Conservation (phyloP, 371 early-diverging fungal genomes). For the Rozella allomycis region DNA sequence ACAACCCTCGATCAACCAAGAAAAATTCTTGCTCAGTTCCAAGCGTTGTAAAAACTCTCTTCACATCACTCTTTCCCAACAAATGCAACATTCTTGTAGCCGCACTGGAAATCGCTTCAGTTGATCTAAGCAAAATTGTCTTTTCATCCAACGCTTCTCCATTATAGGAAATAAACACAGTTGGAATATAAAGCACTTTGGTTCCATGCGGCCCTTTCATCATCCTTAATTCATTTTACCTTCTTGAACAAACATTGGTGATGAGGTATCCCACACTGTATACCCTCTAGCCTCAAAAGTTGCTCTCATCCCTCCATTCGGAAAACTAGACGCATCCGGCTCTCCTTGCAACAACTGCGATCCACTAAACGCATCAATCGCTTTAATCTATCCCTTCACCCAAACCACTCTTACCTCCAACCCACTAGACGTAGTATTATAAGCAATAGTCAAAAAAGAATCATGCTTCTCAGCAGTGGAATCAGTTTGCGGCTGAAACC, state of each 20-base stretch:
- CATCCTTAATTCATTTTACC: too few species aligned
- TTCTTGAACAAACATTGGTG: constrained; percentile 94
- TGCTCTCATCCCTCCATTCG: constrained; percentile 88
- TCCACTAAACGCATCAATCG: constrained; percentile 86
- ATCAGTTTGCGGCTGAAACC: constrained; percentile 97
- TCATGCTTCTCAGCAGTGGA: constrained; percentile 97
- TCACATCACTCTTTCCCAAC: constrained; percentile 35
- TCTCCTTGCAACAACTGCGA: constrained; percentile 89
- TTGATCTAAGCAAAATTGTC: constrained; percentile 79
- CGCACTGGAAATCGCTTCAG: constrained; percentile 54
- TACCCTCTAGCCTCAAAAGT: constrained; percentile 98
- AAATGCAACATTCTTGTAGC: constrained; percentile 49
- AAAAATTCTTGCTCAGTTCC: constrained; percentile 97
- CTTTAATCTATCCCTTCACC: constrained; percentile 25
- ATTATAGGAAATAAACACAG: constrained; percentile 92
- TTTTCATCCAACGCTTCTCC: constrained; percentile 96
- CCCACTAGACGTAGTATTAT: neutral
- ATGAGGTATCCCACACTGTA: constrained; percentile 92
- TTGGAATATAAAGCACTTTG: constrained; percentile 75
- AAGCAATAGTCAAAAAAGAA: constrained; percentile 60
- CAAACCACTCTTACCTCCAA: neutral
- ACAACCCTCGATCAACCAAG: constrained; percentile 75
- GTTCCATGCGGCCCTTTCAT: constrained; percentile 80
- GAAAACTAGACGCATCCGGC: constrained; percentile 97
- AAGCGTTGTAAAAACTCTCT: constrained; percentile 64